phyloP scores from a whole-genome alignment of 148 eudicot species.

The Nepenthes mirabilis region DNA sequence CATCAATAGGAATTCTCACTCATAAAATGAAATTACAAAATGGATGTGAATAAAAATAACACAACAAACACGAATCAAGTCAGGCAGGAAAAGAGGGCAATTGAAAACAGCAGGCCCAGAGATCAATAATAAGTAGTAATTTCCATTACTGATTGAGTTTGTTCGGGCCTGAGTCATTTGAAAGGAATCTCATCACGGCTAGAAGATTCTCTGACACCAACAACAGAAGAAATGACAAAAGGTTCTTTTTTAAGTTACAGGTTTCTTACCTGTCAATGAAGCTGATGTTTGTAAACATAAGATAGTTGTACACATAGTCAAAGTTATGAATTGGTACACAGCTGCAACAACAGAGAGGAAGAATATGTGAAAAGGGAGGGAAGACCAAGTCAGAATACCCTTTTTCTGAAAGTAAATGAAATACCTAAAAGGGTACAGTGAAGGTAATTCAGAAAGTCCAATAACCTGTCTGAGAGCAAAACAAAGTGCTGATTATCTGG shows the following conservation, averaged over 20 bases:
- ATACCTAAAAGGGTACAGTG: neutral
- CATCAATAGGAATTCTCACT: too few species aligned
- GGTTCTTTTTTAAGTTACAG: neutral
- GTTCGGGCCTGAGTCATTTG: too few species aligned
- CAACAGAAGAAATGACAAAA: too few species aligned
- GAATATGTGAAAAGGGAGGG: neutral
- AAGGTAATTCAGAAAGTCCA: neutral
- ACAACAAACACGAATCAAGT: too few species aligned
- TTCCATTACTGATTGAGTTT: too few species aligned
- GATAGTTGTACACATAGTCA: constrained; percentile 53
- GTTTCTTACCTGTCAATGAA: constrained; percentile 47
- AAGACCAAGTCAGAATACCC: neutral
- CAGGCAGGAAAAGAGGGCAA: too few species aligned
- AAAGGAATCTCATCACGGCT: too few species aligned
- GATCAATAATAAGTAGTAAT: too few species aligned
- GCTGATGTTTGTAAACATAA: constrained; percentile 49
- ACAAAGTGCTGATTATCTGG: constrained; percentile 56
- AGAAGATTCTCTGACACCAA: too few species aligned
- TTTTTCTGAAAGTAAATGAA: neutral
- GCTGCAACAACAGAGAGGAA: constrained; percentile 20
- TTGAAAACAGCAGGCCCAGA: too few species aligned
- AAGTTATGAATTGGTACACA: constrained; percentile 56
- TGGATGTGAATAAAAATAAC: too few species aligned
- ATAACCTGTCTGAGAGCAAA: constrained; percentile 51
- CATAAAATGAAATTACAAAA: too few species aligned